Base-by-base conservation (phyloP, 768 basidiomycete genomes). In the Phylloporus arenicola region DNA sequence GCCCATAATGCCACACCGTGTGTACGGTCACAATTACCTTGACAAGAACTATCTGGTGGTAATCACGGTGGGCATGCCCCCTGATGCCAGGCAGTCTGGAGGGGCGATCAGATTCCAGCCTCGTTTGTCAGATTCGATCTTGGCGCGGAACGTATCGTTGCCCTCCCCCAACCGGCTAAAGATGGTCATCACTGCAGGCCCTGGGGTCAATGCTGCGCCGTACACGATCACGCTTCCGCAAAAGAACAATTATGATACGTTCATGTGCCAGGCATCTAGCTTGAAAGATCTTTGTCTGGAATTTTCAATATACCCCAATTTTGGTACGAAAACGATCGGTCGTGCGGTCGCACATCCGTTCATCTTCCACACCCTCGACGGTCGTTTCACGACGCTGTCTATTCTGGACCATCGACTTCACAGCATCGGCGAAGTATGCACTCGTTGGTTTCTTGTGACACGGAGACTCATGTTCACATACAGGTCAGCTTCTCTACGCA, bases 1-100 rank as follows among this genome's bases (percentile, higher is more conserved):
- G 1, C 96, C 96, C 2, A 97, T 97, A 64, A 95, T 99, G 81
- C 93, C 96, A 25, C 92, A 97, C 64, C 83, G 92, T 47, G 88
- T 95, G 29, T 99, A 99, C 65, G 95, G 95, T 7, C 95, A 99
- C 72, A 95, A 91, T 63, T 92, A 89, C 68, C 77, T 99, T 45
- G 92, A 95, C 68, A 85, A 82, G 61, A 83, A 83, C 43, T 83
- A 83, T 61, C 75, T 98, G 30, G 82, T 98, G 6, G 89, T 95
- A 60, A 76, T 99, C 40, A 82, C 86, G 0, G 81, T 98, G 39
- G 92, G 92, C 2, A 41, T 54, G n/a, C 56, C 58, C 19, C 80
- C 82, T 16, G 68, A 62, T 34, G 47, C 60, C 13, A 55, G 59
- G 34, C 62, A 62, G 50, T 73, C 69, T 50, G 75, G 77, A 42